Conservation (phyloP, 2,329 filamentous ascomycete species). For the Tolypocladium paradoxum region DNA sequence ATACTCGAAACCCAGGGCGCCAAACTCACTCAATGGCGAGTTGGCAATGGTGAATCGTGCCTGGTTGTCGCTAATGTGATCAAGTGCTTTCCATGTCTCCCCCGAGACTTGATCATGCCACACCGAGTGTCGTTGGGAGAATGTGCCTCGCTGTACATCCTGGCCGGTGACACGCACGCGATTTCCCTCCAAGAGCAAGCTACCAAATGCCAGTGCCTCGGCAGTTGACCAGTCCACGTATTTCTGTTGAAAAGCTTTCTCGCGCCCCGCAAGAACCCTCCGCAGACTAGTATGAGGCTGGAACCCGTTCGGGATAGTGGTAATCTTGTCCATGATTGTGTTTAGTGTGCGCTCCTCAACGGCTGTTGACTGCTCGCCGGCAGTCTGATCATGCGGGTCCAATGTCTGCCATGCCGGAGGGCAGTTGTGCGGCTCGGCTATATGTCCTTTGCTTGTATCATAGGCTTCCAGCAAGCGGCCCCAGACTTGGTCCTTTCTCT, state of each 20-base stretch:
- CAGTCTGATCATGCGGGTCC: too few species aligned
- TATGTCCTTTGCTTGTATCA: conserved; percentile 93
- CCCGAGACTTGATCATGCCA: conserved; percentile 96
- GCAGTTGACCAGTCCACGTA: conserved; percentile 97
- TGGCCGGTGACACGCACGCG: conserved; percentile 97
- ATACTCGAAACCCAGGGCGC: conserved; percentile 90
- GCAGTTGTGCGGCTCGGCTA: too few species aligned
- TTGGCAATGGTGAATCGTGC: conserved; percentile 95
- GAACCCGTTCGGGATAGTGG: conserved; percentile 84
- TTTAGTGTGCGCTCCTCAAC: too few species aligned
- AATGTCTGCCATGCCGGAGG: too few species aligned
- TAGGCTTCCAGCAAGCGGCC: conserved; percentile 98
- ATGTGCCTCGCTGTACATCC: conserved; percentile 98
- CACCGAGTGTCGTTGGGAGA: conserved; percentile 94
- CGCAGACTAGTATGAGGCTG: conserved; percentile 88
- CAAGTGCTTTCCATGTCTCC: conserved; percentile 82
- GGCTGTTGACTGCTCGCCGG: too few species aligned
- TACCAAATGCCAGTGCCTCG: conserved; percentile 89
- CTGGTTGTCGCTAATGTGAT: conserved; percentile 82
- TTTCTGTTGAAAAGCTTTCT: conserved; percentile 86
- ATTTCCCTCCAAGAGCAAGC: conserved; percentile 83
- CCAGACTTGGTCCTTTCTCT: conserved; percentile 99
- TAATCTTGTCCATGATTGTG: too few species aligned
- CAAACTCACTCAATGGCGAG: conserved; percentile 67
- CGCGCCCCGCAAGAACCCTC: conserved; percentile 81